Evolutionary conservation across 1,139 yeast genomes (phyloP), one percentile per base, ranked within the genome.

Genomic region (Saccharomyces hybrid): DNA sequence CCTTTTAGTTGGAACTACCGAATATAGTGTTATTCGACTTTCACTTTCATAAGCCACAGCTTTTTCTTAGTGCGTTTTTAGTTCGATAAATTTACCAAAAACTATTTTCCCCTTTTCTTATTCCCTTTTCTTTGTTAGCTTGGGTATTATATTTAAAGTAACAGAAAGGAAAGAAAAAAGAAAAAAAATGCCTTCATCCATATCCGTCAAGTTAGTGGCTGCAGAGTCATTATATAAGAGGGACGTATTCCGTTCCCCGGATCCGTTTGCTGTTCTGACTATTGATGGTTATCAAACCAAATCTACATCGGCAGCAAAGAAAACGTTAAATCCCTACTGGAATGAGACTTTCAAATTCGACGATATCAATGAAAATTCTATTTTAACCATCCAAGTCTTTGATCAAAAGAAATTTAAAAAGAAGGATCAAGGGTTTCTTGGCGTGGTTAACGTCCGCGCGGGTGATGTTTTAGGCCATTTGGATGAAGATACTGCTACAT

Each of bases 361-460:
- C 28, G 83, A 82, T 62, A 95, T 93, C 30, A 79, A 79, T 61
- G 97, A 90, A 65, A 87, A 88, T 63, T 86, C 96, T 20, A 88
- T 91, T 49, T 77, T 93, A 56, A 96, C 95, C 7, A 84, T 93
- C 59, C 99, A 93, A 71, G 95, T 93, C 14, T 93, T 95, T 73
- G 99, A 93, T 71, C 98, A 91, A 72, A 91, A 90, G 70, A 93
- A 93, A 73, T 93, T 93, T 75, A 93, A 93, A 71, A 90, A 90
- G 84, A 91, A 90, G 79, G 99, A 93, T 70, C 99, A 93, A 72
- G 99, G 99, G n/a, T 93, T 93, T 64, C 77, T 93, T 53, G 99
- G 99, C 56, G 99, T 93, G 23, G 95, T 95, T 57, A 95, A 93
- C 72, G 81, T 93, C 53, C 79, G 96, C 63, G 82, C 91, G 48